Percentiles rank a stretch among this genome's conserved stretches.
Conservation (phyloP, 2,329 filamentous ascomycete genomes). For the Aureobasidium sp. region DNA sequence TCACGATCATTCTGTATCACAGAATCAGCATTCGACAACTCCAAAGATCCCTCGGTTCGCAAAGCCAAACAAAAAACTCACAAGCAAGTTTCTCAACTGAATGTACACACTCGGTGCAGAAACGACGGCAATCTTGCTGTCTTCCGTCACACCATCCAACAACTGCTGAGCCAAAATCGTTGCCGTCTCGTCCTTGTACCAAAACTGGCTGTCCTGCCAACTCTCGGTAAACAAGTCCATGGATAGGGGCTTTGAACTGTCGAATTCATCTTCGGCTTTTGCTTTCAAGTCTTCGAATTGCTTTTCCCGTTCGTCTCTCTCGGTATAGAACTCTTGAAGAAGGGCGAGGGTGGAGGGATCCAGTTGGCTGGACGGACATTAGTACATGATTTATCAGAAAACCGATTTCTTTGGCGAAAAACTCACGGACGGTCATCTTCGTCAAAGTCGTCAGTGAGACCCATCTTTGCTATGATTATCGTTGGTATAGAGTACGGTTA, state of each 20-base stretch:
- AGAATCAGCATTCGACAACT: background rate
- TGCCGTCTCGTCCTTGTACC: constrained; percentile 67
- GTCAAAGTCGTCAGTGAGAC: constrained; percentile 12
- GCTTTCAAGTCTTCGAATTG: constrained; percentile 62
- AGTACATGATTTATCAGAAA: background rate
- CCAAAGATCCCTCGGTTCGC: background rate
- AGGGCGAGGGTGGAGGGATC: constrained; percentile 60
- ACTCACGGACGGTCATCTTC: constrained; percentile 20
- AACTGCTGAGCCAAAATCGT: constrained; percentile 56
- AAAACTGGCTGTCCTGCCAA: constrained; percentile 81
- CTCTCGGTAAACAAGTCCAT: constrained; percentile 73
- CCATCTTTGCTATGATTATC: background rate
- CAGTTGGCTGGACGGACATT: constrained; percentile 45
- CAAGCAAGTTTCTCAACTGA: constrained; percentile 63
- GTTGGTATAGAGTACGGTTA: background rate
- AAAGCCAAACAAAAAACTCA: constrained; percentile 29
- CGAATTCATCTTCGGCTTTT: constrained; percentile 51
- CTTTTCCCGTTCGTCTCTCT: constrained; percentile 59
- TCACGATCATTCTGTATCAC: constrained; percentile 11
- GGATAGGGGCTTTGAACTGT: constrained; percentile 33
- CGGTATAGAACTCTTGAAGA: constrained; percentile 66
- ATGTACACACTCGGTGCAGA: constrained; percentile 74
- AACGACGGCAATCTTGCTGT: constrained; percentile 59
- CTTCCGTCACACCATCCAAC: constrained; percentile 51
- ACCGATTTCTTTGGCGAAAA: background rate